Evolutionary conservation across 1,139 yeast species (phyloP), one percentile per base, ranked within the genome.

Genomic region (Diutina sp.): DNA sequence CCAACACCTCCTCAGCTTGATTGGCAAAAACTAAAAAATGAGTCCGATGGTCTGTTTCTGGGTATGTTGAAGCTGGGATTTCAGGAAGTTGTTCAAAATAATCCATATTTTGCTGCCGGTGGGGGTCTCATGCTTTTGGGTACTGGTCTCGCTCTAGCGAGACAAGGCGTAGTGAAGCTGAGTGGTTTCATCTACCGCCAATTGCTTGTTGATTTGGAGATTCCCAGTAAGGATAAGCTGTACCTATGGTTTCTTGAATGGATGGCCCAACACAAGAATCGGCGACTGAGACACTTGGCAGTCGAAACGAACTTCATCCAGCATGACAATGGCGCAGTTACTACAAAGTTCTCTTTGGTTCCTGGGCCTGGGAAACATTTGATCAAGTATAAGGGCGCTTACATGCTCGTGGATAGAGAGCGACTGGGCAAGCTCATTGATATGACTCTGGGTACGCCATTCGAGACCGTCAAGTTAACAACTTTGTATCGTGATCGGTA

Each of bases 291-390:
- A 62, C 97, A 95, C 69, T 72, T 93, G 57, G 84, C 96, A 55
- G 98, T 93, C 16, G 96, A 90, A 64, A 93, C 99, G 4, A 83
- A 81, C 61, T 90, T 79, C 69, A 75, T 85, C 45, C 97, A 91
- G 67, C 98, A 91, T 69, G 96, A 90, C 63, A 91, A 91, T 67
- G 99, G 99, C 0, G 82, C 96, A 2, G 90, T 90, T 1, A 78
- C 86, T 18, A 90, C 99, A 9, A 88, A 84, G 58, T 91, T 93
- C 67, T 83, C 90, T 53, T 79, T 93, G 57, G 97, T 93, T n/a
- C 99, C 99, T 0, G 99, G 99, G 14, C 97, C 98, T 0, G 99
- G 99, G 2, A 88, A 87, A 65, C 99, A 93, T 69, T 76, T 93
- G 70, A 82, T 93, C 59, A 76, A 82, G 60, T 93, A 93, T 69